A percentile compares a stretch with the other conserved stretches of the same genome.
These are phyloP conservation scores for Colletotrichum gigasporum DNA, from an alignment of 2,329 filamentous ascomycete genomes.

Conservation along the genomic window DNA sequence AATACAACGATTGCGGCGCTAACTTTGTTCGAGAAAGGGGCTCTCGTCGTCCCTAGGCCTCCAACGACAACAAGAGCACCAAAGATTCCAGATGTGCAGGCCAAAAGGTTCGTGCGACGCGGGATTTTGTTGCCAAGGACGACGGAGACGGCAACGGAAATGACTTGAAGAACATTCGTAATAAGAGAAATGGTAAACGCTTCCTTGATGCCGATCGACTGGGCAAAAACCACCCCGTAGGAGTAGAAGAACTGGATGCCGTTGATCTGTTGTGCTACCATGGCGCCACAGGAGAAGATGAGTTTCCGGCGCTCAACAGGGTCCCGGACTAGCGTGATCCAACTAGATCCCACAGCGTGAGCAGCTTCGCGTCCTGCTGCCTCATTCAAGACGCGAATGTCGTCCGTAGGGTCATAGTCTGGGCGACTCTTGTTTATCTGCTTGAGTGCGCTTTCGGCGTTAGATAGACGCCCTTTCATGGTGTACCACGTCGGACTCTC, in stretches of 20 bases:
- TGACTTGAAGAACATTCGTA: slow-evolving; percentile 48
- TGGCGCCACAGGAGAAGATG: slow-evolving; percentile 50
- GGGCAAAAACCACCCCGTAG: slow-evolving; percentile 50
- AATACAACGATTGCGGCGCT: slow-evolving; percentile 38
- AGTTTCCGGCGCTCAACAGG: slow-evolving; percentile 54
- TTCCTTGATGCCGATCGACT: slow-evolving; percentile 47
- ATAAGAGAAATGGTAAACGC: slow-evolving; percentile 49
- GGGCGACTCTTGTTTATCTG: slow-evolving; percentile 8
- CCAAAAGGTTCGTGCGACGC: slow-evolving; percentile 45
- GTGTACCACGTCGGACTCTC: slow-evolving; percentile 44
- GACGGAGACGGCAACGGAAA: slow-evolving; percentile 46
- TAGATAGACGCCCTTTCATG: slow-evolving; percentile 36
- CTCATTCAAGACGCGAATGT: neutral
- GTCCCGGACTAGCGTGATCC: slow-evolving; percentile 47
- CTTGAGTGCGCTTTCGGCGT: slow-evolving; percentile 39
- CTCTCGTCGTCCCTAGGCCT: slow-evolving; percentile 34
- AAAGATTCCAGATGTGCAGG: slow-evolving; percentile 45
- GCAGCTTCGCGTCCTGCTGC: slow-evolving; percentile 39
- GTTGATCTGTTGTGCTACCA: slow-evolving; percentile 54
- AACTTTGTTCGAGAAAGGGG: slow-evolving; percentile 26
- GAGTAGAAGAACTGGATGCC: slow-evolving; percentile 55
- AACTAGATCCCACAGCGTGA: slow-evolving; percentile 43
- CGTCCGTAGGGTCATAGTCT: too few species aligned
- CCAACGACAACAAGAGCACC: too few species aligned
- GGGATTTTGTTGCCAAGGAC: slow-evolving; percentile 46